phyloP scores from a whole-genome alignment of 805 yeast species.

The Myxozyma kluyveri region DNA sequence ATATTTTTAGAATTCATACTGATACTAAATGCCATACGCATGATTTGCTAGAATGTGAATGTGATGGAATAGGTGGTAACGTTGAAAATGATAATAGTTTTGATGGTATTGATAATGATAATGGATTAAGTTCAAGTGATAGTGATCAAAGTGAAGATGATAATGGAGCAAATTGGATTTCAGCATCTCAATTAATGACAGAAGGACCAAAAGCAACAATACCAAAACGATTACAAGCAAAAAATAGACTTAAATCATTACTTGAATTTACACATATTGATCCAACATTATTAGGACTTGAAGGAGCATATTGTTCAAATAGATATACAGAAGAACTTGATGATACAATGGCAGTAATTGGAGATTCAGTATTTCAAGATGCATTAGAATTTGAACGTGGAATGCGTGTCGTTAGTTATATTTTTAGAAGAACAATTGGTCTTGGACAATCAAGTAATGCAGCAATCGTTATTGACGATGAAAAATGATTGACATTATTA shows the following conservation, averaged over 20 bases:
- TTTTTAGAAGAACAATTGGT: constrained; percentile 9
- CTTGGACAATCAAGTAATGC: too few species aligned
- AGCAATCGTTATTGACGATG: too few species aligned
- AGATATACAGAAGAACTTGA: constrained; percentile 1
- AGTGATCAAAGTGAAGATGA: constrained; percentile 4
- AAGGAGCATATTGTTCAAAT: too few species aligned
- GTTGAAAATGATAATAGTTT: constrained; percentile 18
- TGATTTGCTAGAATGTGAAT: constrained; percentile 52
- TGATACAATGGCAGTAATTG: constrained; percentile 3
- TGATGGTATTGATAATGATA: constrained; percentile 34
- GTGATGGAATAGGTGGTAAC: constrained; percentile 46
- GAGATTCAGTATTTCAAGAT: constrained; percentile 15
- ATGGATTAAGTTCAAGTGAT: constrained; percentile 16
- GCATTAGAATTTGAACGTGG: constrained; percentile 3
- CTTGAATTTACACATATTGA: constrained; percentile 62
- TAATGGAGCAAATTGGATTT: constrained; percentile 46
- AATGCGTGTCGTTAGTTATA: constrained; percentile 12
- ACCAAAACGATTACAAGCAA: constrained; percentile 38
- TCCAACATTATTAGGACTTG: too few species aligned
- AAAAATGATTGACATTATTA: too few species aligned
- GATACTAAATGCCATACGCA: constrained; percentile 67
- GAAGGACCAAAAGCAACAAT: constrained; percentile 11
- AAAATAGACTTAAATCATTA: constrained; percentile 56
- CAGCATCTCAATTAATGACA: constrained; percentile 51
- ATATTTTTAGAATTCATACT: constrained; percentile 61